Evolutionary conservation across 495 filamentous ascomycete genomes (phyloP), one percentile per base, ranked within the genome.

Genomic region (Penicillium alfredii): DNA sequence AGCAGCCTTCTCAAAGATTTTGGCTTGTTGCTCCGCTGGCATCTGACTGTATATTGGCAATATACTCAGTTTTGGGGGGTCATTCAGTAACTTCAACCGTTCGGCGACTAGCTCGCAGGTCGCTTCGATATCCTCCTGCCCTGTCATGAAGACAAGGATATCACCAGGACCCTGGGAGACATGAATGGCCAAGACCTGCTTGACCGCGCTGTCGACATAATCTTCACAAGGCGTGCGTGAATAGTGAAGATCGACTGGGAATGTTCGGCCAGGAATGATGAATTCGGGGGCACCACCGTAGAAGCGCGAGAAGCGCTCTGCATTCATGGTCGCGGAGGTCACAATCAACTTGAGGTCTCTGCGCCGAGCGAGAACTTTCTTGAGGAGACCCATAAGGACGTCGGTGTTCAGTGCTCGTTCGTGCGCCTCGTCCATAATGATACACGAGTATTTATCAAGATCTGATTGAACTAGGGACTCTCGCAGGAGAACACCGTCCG

Each of bases 381-480:
- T 99, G 60, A 99, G 83, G 15, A 99, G 74, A 1, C 93, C 93
- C 86, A 99, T 94, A 8, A 97, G 66, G 4, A 99, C 88, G 57
- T 99, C 93, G 2, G 93, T 99, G 53, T 97, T 97, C 26, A 99
- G 68, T 0, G 92, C 89, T 53, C 93, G 77, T 57, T 99, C 93
- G 71, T 99, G 93, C 3, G 93, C 93, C 66, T 99, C 93, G 60
- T 99, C 93, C 92, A 99, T 96, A 57, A 99, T 99, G 33, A 99
- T 88, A 56, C 88, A 94, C 8, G 90, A 94, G 60, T 99, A 99
- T 51, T 85, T 85, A 59, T 97, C 93, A 14, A 99, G 74, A 53
- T 99, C 94, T 10, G 78, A 73, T 51, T 96, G 88, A 32, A 85
- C 84, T 6, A 99, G 74, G 9, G 86, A 94, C 51, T 99, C 93